Percentiles rank a stretch among this genome's conserved stretches.
phyloP scores from a whole-genome alignment of 345 rosid species.

The Aethionema arabicum region DNA sequence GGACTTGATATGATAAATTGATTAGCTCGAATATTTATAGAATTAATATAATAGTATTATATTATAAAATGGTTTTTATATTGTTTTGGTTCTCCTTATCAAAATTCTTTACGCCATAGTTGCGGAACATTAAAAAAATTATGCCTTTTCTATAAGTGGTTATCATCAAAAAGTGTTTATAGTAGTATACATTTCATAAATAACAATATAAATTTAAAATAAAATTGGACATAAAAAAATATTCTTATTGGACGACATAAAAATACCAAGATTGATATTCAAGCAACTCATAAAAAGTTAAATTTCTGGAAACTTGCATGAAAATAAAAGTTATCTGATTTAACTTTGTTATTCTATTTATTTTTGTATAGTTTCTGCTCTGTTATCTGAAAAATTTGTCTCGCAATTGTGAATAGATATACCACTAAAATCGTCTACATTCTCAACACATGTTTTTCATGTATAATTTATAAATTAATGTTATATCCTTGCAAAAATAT shows the following conservation, averaged over 20 bases:
- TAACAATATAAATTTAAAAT: slow-evolving; percentile 14
- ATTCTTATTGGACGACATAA: background rate
- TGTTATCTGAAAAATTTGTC: background rate
- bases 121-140: slow-evolving; percentile 31
- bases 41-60: slow-evolving; percentile 10
- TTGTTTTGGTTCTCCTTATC: slow-evolving; percentile 28
- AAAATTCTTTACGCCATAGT: slow-evolving; percentile 34
- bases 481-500: background rate
- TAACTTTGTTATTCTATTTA: background rate
- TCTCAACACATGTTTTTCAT: slow-evolving; percentile 23
- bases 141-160: slow-evolving; percentile 37
- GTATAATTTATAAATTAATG: slow-evolving; percentile 1
- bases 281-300: slow-evolving; percentile 18
- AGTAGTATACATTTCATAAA: slow-evolving; percentile 23
- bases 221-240: slow-evolving; percentile 25
- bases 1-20: slow-evolving; percentile 32
- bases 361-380: background rate
- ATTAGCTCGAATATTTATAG: slow-evolving; percentile 35
- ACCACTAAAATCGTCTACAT: slow-evolving; percentile 13
- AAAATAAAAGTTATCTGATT: slow-evolving; percentile 11
- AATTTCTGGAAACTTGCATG: no score
- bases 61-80: slow-evolving; percentile 14
- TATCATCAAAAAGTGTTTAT: slow-evolving; percentile 37
- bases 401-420: slow-evolving; percentile 26
- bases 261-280: slow-evolving; percentile 30